Evolutionary conservation across 192 early-diverging fungal species (phyloP), one percentile per base, ranked within the genome.

Genomic region (Tieghemiomyces parasiticus): DNA sequence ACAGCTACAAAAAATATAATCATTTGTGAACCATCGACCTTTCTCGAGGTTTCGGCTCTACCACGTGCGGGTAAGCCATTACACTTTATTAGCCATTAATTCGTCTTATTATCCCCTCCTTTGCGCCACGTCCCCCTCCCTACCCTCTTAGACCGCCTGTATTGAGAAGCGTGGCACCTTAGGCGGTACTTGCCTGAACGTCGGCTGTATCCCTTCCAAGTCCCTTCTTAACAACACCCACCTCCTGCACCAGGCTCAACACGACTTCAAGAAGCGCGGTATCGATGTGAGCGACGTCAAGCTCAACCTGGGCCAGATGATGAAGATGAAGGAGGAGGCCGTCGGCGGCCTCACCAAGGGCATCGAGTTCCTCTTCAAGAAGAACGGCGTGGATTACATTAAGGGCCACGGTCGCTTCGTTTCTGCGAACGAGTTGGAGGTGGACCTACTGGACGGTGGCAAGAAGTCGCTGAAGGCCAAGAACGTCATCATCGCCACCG

Each of bases 181-280:
- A 20, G 96, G 96, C 51, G 96, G 96, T 48, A 99, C 96, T 34
- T 99, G 96, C 73, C 77, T 99, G 68, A 99, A 99, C 70, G 93
- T 97, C 50, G 96, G 96, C 35, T 98, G 94, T 79, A 98, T 98
- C 73, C 95, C 95, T 45, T 98, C 95, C 60, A 98, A 98, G 79
- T 91, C 95, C 48, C 85, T 98, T 69, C 81, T 98, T 65, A 83
- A 98, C 84, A 96, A 98, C 83, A 93, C 95, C 35, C 93, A 98
- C 80, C 78, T 95, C 56, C 94, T 87, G 75, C 93, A 98, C 72
- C 76, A 87, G 69, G 86, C 95, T 42, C 72, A 88, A 67, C 91
- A 98, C 67, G 88, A 90, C 33, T 88, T 96, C 65, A 82, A 81
- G 68, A 79, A 84, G 67, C 86, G 95, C 63, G 95, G 95, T 64